Conservation (phyloP, 2,329 filamentous ascomycete genomes). For the Pestalotiopsis sp. region DNA sequence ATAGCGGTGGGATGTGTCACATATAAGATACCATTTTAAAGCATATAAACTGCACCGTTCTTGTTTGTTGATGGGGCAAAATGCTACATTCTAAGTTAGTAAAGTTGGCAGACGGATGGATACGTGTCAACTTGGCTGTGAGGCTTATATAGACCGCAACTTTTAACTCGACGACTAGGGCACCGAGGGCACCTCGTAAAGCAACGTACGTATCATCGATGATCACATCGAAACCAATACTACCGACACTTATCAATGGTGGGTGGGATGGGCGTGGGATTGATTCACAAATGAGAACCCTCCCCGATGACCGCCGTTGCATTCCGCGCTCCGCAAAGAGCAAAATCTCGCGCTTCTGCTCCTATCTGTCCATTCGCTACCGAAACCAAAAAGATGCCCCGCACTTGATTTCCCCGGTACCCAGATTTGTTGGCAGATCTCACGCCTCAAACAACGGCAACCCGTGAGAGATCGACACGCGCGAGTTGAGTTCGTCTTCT, state of each 20-base stretch:
- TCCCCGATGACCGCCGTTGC: not conserved
- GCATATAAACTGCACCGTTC: not conserved
- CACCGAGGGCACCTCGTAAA: not conserved
- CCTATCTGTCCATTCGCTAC: not conserved
- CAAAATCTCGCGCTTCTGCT: not conserved
- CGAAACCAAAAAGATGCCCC: not conserved
- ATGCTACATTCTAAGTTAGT: not conserved
- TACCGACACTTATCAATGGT: not conserved
- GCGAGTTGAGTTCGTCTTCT: not conserved
- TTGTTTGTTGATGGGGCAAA: not conserved
- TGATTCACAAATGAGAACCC: not conserved
- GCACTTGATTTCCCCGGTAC: not conserved
- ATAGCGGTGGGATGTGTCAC: not conserved
- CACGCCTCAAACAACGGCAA: not conserved
- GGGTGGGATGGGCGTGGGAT: not conserved
- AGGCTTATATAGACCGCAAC: not conserved
- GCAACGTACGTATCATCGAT: not conserved
- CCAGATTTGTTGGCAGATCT: conserved; percentile 5
- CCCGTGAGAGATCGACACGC: not conserved
- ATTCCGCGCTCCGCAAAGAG: not conserved
- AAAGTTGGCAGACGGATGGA: not conserved
- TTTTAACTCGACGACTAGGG: not conserved
- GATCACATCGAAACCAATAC: not conserved
- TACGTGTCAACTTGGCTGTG: not conserved
- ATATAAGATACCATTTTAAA: not conserved